These are phyloP conservation scores for Starmerella scarabaei DNA, from an alignment of 805 yeast species.

Conservation along the genomic window DNA sequence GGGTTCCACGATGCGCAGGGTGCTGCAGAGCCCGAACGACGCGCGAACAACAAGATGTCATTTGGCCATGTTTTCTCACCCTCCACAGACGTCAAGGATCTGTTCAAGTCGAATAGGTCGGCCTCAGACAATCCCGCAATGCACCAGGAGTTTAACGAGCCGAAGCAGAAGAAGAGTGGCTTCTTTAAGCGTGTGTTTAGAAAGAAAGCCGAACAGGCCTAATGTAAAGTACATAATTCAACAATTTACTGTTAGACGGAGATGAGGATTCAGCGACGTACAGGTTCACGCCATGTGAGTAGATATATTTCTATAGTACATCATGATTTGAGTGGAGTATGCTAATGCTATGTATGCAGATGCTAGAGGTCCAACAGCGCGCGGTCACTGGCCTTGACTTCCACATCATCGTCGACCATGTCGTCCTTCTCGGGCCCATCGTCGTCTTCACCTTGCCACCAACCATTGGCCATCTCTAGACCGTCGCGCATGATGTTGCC, in stretches of 20 bases:
- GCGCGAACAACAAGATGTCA: slow-evolving; percentile 8
- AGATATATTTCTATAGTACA: too few species aligned
- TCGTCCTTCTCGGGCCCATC: slow-evolving; percentile 21
- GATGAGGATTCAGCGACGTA: too few species aligned
- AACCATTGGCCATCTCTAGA: slow-evolving; percentile 76
- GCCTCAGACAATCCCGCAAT: slow-evolving; percentile 10
- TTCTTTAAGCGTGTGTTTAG: slow-evolving; percentile 20
- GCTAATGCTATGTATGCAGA: neutral
- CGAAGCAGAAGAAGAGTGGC: slow-evolving; percentile 10
- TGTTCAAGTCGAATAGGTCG: slow-evolving; percentile 16
- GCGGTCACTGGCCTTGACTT: slow-evolving; percentile 26
- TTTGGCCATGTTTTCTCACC: slow-evolving; percentile 25
- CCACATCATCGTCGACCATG: slow-evolving; percentile 21
- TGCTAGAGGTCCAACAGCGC: slow-evolving; percentile 23
- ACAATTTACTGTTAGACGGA: too few species aligned
- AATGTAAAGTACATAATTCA: neutral
- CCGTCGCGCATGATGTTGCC: slow-evolving; percentile 90
- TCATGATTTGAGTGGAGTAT: too few species aligned
- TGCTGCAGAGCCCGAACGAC: neutral
- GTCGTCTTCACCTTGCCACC: slow-evolving; percentile 71
- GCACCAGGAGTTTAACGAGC: neutral
- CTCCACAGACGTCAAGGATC: slow-evolving; percentile 21
- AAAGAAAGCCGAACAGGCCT: slow-evolving; percentile 1
- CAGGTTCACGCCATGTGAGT: too few species aligned
- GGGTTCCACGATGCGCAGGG: neutral